phyloP scores from a whole-genome alignment of 148 eudicot species.

The Cornus florida region DNA sequence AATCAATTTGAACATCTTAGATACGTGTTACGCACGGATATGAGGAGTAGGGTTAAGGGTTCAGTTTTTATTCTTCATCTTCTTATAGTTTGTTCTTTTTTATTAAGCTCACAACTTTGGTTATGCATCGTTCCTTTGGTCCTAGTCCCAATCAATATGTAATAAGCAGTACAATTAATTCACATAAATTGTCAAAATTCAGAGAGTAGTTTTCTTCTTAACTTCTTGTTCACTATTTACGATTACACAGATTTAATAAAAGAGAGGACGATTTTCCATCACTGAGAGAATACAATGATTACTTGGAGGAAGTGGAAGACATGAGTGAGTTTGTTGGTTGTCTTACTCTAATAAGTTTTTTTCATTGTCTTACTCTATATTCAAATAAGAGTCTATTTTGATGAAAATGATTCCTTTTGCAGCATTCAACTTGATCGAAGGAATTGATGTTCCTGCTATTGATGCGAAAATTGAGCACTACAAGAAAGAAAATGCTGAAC shows the following conservation, averaged over 20 bases:
- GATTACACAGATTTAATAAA: slow-evolving; percentile 67
- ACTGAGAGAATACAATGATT: slow-evolving; percentile 86
- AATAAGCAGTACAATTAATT: neutral
- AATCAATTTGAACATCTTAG: neutral
- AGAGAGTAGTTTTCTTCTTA: neutral
- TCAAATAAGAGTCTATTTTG: slow-evolving; percentile 9
- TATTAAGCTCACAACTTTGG: neutral
- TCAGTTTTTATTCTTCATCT: no score
- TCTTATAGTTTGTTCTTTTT: neutral
- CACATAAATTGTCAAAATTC: neutral
- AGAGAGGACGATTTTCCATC: slow-evolving; percentile 89
- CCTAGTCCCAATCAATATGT: neutral
- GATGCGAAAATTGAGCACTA: slow-evolving; percentile 74
- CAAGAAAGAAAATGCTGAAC: slow-evolving; percentile 84
- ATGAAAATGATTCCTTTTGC: slow-evolving; percentile 19
- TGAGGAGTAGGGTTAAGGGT: no score
- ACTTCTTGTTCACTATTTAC: slow-evolving; percentile 2
- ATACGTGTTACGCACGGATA: no score
- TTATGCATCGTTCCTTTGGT: neutral
- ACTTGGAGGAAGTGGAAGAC: slow-evolving; percentile 92
- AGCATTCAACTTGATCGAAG: slow-evolving; percentile 79
- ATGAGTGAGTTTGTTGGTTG: slow-evolving; percentile 63
- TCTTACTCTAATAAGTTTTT: neutral
- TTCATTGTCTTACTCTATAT: neutral
- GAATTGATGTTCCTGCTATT: slow-evolving; percentile 73